Evolutionary conservation across 345 rosid genomes (phyloP).

Genomic region (Microthlaspi erraticum): DNA sequence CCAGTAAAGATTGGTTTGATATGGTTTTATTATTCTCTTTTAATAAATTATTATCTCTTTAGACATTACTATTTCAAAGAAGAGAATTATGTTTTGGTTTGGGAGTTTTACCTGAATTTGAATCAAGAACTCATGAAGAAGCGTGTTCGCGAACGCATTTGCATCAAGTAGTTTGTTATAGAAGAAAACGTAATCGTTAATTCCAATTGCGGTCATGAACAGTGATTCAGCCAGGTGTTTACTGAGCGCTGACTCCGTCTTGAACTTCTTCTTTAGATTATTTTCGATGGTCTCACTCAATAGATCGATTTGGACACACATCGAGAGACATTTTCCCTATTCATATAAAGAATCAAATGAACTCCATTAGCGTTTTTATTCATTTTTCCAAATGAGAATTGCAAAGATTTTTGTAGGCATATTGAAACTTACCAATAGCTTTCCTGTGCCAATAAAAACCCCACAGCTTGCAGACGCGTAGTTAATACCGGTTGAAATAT

Average conservation of each 20-base stretch:
- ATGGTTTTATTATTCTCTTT: neutral
- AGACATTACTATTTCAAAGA: neutral
- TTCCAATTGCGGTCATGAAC: slow-evolving; percentile 39
- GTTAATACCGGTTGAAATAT: slow-evolving; percentile 38
- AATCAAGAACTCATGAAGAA: slow-evolving; percentile 30
- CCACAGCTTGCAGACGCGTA: slow-evolving; percentile 49
- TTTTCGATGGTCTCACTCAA: slow-evolving; percentile 20
- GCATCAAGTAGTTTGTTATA: neutral
- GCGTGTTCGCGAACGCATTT: slow-evolving; percentile 23
- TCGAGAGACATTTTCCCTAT: slow-evolving; percentile 39
- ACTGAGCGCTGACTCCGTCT: slow-evolving; percentile 14
- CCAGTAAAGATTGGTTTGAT: neutral
- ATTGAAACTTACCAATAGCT: slow-evolving; percentile 4
- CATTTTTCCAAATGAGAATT: neutral
- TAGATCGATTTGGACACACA: slow-evolving; percentile 40
- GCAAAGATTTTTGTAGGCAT: slow-evolving; percentile 21
- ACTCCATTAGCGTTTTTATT: neutral
- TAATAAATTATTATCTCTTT: too few relatives aligned
- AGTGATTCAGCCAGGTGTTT: slow-evolving; percentile 36
- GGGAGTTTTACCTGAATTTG: slow-evolving; percentile 24
- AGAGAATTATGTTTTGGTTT: neutral
- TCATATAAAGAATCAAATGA: slow-evolving; percentile 15
- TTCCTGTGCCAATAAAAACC: slow-evolving; percentile 34
- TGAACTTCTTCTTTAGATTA: slow-evolving; percentile 29
- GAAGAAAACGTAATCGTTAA: slow-evolving; percentile 34